These are phyloP conservation scores for Ensete glaucum DNA, from an alignment of 176 grass and related monocot genomes.

Conservation along the genomic window DNA sequence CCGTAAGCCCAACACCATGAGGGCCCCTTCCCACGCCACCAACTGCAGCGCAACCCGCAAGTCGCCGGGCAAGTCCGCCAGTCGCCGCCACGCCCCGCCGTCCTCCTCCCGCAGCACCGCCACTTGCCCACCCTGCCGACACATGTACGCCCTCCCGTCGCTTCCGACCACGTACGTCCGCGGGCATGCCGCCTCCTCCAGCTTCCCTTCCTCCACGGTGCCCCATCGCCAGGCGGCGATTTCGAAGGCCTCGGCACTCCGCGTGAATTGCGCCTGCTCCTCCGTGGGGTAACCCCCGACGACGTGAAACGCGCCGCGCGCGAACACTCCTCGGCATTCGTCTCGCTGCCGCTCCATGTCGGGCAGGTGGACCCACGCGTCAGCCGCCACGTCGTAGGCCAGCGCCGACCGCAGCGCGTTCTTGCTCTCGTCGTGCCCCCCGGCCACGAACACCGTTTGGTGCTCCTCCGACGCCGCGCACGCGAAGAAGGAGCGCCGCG, in stretches of 20 bases:
- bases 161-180: slow-evolving; percentile 30
- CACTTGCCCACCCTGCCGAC: slow-evolving; percentile 44
- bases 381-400: slow-evolving; percentile 47
- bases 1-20: slow-evolving; percentile 45
- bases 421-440: slow-evolving; percentile 84
- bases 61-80: slow-evolving; percentile 48
- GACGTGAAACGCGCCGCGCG: slow-evolving; percentile 40
- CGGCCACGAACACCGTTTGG: slow-evolving; percentile 46
- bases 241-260: slow-evolving; percentile 57
- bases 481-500: slow-evolving; percentile 66
- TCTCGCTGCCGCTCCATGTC: slow-evolving; percentile 72
- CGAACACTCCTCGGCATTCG: slow-evolving; percentile 61
- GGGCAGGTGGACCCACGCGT: slow-evolving; percentile 45
- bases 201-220: slow-evolving; percentile 14
- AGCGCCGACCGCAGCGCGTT: slow-evolving; percentile 67
- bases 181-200: slow-evolving; percentile 44
- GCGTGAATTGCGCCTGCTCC: slow-evolving; percentile 52
- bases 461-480: slow-evolving; percentile 31
- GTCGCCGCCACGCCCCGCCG: slow-evolving; percentile 30
- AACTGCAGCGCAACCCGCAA: slow-evolving; percentile 28
- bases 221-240: slow-evolving; percentile 29
- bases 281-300: slow-evolving; percentile 65
- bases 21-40: slow-evolving; percentile 13
- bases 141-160: slow-evolving; percentile 41
- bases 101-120: slow-evolving; percentile 26